Conservation (phyloP, 768 basidiomycete genomes). For the Kwoniella sp. region DNA sequence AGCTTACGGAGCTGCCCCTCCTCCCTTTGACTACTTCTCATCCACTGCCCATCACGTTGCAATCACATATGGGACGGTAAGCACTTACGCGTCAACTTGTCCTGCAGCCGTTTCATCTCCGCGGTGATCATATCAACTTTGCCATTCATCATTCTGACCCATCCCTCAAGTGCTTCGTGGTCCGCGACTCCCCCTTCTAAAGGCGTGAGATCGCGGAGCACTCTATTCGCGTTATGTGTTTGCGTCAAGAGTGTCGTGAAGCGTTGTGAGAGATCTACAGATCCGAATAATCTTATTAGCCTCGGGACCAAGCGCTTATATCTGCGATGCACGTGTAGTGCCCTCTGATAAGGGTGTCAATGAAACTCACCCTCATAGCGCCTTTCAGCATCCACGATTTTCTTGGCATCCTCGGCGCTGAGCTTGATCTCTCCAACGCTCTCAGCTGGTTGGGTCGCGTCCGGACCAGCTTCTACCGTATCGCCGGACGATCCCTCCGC, state of each 20-base stretch:
- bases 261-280: slow-evolving; percentile 38
- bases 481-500: slow-evolving; percentile 3
- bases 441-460: background rate
- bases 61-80: too few species aligned
- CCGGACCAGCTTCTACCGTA: background rate
- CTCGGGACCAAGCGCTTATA: too few species aligned
- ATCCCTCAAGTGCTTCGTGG: slow-evolving; percentile 69
- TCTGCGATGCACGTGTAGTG: too few species aligned
- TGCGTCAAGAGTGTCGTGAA: slow-evolving; percentile 32
- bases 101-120: slow-evolving; percentile 76
- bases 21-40: too few species aligned
- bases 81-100: slow-evolving; percentile 72
- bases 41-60: too few species aligned
- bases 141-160: slow-evolving; percentile 67
- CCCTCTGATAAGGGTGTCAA: too few species aligned
- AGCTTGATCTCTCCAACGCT: slow-evolving; percentile 5
- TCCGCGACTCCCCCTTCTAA: slow-evolving; percentile 68
- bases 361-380: slow-evolving; percentile 31
- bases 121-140: slow-evolving; percentile 76
- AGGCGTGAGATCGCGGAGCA: slow-evolving; percentile 73
- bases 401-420: slow-evolving; percentile 13
- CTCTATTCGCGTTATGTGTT: slow-evolving; percentile 59
- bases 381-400: slow-evolving; percentile 26
- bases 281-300: background rate
- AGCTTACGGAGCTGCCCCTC: too few species aligned